phyloP scores from a whole-genome alignment of 75 land plant species.

The Selaginella moellendorffii region DNA sequence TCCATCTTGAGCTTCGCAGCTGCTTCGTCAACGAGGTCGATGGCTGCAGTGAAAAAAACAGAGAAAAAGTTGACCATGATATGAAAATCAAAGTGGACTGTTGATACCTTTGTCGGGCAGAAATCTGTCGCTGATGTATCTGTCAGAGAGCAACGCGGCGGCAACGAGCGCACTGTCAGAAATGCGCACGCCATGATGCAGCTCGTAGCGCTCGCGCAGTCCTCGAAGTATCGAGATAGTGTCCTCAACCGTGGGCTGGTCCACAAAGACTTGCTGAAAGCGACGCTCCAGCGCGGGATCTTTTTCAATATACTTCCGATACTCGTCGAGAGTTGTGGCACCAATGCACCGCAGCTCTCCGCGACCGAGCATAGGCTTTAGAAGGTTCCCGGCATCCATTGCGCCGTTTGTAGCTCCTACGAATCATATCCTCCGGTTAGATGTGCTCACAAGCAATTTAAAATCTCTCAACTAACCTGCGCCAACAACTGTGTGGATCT shows the following conservation, averaged over 20 bases:
- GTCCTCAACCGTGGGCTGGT: slow-evolving; percentile 75
- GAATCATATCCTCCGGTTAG: slow-evolving; percentile 8
- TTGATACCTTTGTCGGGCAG: slow-evolving; percentile 85
- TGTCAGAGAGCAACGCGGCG: slow-evolving; percentile 80
- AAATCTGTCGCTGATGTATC: slow-evolving; percentile 84
- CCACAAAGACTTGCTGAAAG: slow-evolving; percentile 87
- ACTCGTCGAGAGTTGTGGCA: slow-evolving; percentile 88
- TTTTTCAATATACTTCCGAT: slow-evolving; percentile 86
- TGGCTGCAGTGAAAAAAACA: slow-evolving; percentile 27
- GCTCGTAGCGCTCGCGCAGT: slow-evolving; percentile 83
- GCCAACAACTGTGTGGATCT: slow-evolving; percentile 92
- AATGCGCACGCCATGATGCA: slow-evolving; percentile 91
- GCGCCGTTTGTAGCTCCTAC: slow-evolving; percentile 83
- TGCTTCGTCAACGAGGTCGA: slow-evolving; percentile 63
- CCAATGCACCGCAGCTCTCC: slow-evolving; percentile 92
- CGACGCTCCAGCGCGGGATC: slow-evolving; percentile 93
- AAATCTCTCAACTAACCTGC: slow-evolving; percentile 44
- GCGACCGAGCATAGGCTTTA: slow-evolving; percentile 95
- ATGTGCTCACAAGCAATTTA: not conserved
- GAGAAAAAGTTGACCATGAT: not conserved
- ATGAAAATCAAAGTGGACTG: not conserved
- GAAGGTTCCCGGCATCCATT: slow-evolving; percentile 85
- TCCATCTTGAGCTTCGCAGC: slow-evolving; percentile 73
- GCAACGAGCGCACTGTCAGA: slow-evolving; percentile 91
- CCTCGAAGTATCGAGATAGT: slow-evolving; percentile 90